These are phyloP conservation scores for Catunica adiposa DNA, from an alignment of 2,329 filamentous ascomycete genomes.

Conservation along the genomic window DNA sequence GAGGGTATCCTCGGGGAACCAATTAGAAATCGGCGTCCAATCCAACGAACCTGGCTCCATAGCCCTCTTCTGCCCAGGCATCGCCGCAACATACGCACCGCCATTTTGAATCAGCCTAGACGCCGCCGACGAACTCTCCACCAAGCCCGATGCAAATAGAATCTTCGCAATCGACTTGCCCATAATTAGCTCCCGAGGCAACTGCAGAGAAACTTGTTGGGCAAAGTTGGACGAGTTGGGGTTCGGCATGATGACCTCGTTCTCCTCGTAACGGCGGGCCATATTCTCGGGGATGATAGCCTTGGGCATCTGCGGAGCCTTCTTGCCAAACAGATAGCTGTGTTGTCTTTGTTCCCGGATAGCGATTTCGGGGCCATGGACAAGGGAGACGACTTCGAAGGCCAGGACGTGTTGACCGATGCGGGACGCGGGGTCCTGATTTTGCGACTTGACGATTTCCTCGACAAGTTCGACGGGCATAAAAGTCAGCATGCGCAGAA, in stretches of 20 bases:
- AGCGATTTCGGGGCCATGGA: constrained; percentile 55
- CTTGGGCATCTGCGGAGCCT: constrained; percentile 6
- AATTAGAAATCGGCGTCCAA: constrained; percentile 45
- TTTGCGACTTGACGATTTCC: constrained; percentile 50
- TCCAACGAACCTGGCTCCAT: constrained; percentile 35
- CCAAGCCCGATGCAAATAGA: constrained; percentile 43
- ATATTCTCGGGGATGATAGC: constrained; percentile 11
- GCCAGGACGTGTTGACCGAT: constrained; percentile 72
- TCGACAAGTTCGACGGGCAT: constrained; percentile 54
- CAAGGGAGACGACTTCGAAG: constrained; percentile 61
- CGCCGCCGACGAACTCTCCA: constrained; percentile 37
- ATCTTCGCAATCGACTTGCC: constrained; percentile 40
- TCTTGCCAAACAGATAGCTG: constrained; percentile 30
- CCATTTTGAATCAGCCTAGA: constrained; percentile 37
- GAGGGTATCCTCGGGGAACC: constrained; percentile 38
- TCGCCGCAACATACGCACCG: constrained; percentile 44
- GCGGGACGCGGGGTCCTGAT: constrained; percentile 49
- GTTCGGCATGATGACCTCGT: constrained; percentile 10
- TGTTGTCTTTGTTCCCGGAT: constrained; percentile 42
- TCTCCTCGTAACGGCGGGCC: constrained; percentile 10
- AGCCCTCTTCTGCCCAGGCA: constrained; percentile 25
- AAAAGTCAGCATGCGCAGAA: constrained; percentile 85
- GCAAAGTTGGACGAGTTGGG: constrained; percentile 28
- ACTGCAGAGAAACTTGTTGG: constrained; percentile 36
- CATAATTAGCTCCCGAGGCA: constrained; percentile 40